Evolutionary conservation across 345 rosid genomes (phyloP).

Genomic region (Ailanthus altissimus): DNA sequence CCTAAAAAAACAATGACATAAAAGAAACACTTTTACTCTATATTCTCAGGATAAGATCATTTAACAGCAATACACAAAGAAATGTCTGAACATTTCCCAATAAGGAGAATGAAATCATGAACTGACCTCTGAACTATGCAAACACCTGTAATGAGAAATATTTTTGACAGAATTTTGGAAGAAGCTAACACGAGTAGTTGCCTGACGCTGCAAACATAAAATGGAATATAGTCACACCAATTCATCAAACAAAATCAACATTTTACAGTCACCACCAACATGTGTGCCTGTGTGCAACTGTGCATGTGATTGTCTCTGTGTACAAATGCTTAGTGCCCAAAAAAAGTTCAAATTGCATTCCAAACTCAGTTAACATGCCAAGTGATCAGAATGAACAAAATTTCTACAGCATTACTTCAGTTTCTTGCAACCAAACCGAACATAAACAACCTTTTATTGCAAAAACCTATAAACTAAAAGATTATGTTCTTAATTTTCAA

Average conservation of each 20-base stretch:
- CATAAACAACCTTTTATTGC: not conserved
- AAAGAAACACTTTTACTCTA: not conserved
- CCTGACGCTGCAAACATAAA: constrained; percentile 38
- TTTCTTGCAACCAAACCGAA: not conserved
- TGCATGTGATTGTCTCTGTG: not conserved
- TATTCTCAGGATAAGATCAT: not conserved
- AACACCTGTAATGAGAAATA: constrained; percentile 43
- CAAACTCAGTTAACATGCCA: not conserved
- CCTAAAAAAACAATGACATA: constrained; percentile 36
- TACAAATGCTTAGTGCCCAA: not conserved
- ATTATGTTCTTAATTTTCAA: not conserved
- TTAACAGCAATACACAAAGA: not conserved
- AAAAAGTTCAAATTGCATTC: not conserved
- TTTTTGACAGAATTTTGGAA: constrained; percentile 40
- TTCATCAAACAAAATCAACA: not conserved
- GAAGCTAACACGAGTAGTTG: constrained; percentile 36
- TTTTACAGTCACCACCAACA: not conserved
- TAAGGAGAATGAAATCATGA: constrained; percentile 13
- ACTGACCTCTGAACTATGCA: constrained; percentile 58
- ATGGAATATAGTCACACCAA: not conserved
- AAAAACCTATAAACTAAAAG: not conserved
- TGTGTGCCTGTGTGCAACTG: not conserved
- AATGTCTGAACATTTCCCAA: not conserved
- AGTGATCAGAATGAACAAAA: not conserved
- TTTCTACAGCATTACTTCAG: not conserved